Conservation (phyloP, 257 asterid genomes). For the Verbena officinalis region DNA sequence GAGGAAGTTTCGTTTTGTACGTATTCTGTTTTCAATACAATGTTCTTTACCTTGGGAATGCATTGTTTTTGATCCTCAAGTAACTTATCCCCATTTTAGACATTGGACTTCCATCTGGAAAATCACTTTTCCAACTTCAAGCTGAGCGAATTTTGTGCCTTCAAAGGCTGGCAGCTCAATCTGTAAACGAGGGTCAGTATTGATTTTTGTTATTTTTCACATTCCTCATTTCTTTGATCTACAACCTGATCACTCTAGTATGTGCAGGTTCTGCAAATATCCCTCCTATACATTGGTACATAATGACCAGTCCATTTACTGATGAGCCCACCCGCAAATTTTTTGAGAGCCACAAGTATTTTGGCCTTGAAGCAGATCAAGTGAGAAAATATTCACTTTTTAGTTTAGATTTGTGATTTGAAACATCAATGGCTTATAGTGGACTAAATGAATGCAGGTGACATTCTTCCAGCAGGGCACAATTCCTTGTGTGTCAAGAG, state of each 20-base stretch:
- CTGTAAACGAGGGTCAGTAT: slow-evolving; percentile 72
- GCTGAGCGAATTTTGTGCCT: slow-evolving; percentile 91
- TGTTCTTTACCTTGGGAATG: slow-evolving; percentile 14
- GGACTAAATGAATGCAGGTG: slow-evolving; percentile 54
- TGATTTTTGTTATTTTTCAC: slow-evolving; percentile 17
- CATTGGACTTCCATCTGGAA: slow-evolving; percentile 97
- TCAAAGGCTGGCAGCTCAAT: slow-evolving; percentile 84
- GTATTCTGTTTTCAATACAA: slow-evolving; percentile 7
- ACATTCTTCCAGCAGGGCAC: slow-evolving; percentile 98
- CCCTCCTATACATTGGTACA: slow-evolving; percentile 86
- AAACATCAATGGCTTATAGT: slow-evolving; percentile 32
- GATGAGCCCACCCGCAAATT: slow-evolving; percentile 85
- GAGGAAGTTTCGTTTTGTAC: slow-evolving; percentile 19
- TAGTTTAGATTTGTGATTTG: slow-evolving; percentile 15
- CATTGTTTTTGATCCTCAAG: slow-evolving; percentile 18
- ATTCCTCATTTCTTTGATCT: slow-evolving; percentile 24
- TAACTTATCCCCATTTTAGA: slow-evolving; percentile 46
- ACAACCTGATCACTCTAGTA: slow-evolving; percentile 32
- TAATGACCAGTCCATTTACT: slow-evolving; percentile 98
- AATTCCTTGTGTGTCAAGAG: slow-evolving; percentile 89
- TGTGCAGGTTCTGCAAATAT: slow-evolving; percentile 56
- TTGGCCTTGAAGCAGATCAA: slow-evolving; percentile 95
- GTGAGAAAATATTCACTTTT: slow-evolving; percentile 41
- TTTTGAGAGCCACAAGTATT: slow-evolving; percentile 84
- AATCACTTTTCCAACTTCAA: slow-evolving; percentile 96